Evolutionary conservation across 164 flowering plant species (phyloP).

Genomic region (Nymphaea colorata): DNA sequence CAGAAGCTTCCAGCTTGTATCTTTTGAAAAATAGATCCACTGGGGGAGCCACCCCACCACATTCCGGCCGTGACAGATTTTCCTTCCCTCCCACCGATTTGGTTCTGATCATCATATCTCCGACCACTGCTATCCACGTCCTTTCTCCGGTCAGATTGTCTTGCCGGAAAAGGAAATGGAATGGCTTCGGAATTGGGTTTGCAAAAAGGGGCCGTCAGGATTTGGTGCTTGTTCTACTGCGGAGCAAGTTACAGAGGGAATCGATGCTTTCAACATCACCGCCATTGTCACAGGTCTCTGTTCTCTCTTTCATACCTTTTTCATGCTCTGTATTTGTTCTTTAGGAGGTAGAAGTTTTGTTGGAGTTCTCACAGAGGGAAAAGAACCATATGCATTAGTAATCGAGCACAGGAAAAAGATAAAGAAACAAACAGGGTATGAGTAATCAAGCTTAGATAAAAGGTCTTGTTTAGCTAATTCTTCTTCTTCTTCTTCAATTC

Average conservation of each 20-base stretch:
- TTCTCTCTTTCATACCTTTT: background rate
- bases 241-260: conserved; percentile 19
- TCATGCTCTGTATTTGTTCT: background rate
- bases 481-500: no score
- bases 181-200: conserved; percentile 8
- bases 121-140: no score
- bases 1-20: no score
- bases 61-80: no score
- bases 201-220: conserved; percentile 9
- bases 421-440: background rate
- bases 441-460: no score
- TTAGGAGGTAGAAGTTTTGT: background rate
- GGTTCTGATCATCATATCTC: no score
- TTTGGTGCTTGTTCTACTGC: conserved; percentile 17
- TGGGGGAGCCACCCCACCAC: no score
- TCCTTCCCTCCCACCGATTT: no score
- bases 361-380: background rate
- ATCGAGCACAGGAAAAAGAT: background rate
- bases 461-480: no score
- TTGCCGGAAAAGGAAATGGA: background rate
- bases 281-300: conserved; percentile 20
- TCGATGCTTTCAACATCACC: conserved; percentile 20
- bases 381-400: background rate
- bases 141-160: no score
- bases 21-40: no score